A percentile compares a stretch with the other conserved stretches of the same genome.
phyloP scores from a whole-genome alignment of 1,139 yeast genomes.

The Starmera stellimalicola region DNA sequence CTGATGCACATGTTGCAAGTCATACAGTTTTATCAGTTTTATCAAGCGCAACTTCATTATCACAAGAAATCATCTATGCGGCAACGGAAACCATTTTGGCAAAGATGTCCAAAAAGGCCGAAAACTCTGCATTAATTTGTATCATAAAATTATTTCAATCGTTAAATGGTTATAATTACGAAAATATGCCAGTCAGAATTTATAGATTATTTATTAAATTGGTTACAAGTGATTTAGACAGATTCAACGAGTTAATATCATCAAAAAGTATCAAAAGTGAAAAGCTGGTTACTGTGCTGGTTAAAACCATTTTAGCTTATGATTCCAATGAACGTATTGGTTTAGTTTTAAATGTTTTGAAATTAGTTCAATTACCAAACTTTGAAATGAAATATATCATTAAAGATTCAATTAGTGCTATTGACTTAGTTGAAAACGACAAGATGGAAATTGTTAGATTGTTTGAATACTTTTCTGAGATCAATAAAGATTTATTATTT shows the following conservation, averaged over 20 bases:
- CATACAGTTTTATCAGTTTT: constrained; percentile 76
- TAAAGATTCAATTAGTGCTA: constrained; percentile 26
- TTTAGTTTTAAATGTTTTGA: constrained; percentile 21
- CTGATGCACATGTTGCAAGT: constrained; percentile 73
- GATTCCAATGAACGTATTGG: constrained; percentile 25
- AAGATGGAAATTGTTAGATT: constrained; percentile 30
- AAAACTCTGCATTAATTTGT: constrained; percentile 30
- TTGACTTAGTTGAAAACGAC: constrained; percentile 25
- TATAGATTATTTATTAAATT: constrained; percentile 23
- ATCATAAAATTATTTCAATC: constrained; percentile 30
- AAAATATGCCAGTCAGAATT: constrained; percentile 27
- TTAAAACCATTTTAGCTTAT: constrained; percentile 28
- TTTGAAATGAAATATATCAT: constrained; percentile 28
- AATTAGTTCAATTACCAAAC: constrained; percentile 24
- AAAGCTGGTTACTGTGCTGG: constrained; percentile 26
- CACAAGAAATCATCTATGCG: constrained; percentile 53
- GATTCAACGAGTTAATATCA: constrained; percentile 15
- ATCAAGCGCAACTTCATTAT: constrained; percentile 61
- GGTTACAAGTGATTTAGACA: constrained; percentile 15
- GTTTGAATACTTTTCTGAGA: constrained; percentile 35
- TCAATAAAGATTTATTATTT: constrained; percentile 32
- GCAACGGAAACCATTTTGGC: constrained; percentile 59
- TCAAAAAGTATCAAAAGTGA: constrained; percentile 19
- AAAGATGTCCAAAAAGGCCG: constrained; percentile 30
- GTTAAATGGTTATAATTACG: constrained; percentile 27